Conservation (phyloP, 1,284 basidiomycete species). For the Butyriboletus appendiculatus region DNA sequence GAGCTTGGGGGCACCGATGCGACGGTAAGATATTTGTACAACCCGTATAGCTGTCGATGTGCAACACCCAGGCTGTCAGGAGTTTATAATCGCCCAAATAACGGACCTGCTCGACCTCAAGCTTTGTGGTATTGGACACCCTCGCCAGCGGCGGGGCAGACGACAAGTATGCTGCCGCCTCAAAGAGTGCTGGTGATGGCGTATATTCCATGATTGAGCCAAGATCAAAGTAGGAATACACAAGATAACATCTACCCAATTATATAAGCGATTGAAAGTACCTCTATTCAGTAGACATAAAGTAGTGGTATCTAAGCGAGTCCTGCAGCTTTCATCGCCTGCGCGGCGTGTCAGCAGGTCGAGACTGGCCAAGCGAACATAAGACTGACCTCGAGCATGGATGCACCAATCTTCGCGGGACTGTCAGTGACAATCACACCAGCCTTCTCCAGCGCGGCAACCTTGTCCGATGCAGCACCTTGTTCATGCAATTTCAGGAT, state of each 20-base stretch:
- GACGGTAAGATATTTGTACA: conserved; percentile 78
- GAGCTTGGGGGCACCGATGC: conserved; percentile 53
- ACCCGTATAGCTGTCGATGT: conserved; percentile 75
- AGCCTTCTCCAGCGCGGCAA: conserved; percentile 90
- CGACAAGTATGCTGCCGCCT: conserved; percentile 67
- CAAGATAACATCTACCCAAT: conserved; percentile 17
- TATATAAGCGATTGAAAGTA: conserved; percentile 30
- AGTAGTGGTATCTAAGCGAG: conserved; percentile 54
- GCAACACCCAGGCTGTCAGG: conserved; percentile 32
- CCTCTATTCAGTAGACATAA: conserved; percentile 1
- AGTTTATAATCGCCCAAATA: conserved; percentile 22
- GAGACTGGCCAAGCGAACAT: not conserved
- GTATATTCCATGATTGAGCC: conserved; percentile 28
- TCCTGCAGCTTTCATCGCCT: conserved; percentile 87
- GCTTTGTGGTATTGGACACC: conserved; percentile 60
- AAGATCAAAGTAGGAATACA: not conserved
- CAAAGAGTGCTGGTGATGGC: conserved; percentile 54
- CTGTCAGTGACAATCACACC: conserved; percentile 95
- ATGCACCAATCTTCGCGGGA: conserved; percentile 90
- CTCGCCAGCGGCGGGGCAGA: conserved; percentile 51
- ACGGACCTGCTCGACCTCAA: conserved; percentile 61
- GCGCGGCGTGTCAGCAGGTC: conserved; percentile 6
- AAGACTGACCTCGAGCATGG: conserved; percentile 78
- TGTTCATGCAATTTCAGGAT: conserved; percentile 5
- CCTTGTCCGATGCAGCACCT: conserved; percentile 95